A percentile compares a stretch with the other conserved stretches of the same genome.
These are phyloP conservation scores for Ottelia alismoides DNA, from an alignment of 106 monocot genomes.

Conservation along the genomic window DNA sequence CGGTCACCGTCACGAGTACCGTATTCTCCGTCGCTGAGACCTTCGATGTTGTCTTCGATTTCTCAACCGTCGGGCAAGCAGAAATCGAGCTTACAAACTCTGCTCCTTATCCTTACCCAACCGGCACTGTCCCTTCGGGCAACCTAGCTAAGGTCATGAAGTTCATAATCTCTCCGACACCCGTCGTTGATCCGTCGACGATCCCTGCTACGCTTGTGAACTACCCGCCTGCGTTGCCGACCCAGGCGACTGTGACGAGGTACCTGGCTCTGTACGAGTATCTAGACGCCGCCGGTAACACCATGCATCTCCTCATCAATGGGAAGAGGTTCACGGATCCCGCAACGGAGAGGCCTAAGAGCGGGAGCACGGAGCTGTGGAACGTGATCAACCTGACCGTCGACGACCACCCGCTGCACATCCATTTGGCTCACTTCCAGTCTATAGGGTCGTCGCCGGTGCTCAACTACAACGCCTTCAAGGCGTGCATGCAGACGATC, in stretches of 20 bases:
- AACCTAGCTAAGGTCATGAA: slow-evolving; percentile 18
- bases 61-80: neutral
- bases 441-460: neutral
- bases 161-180: neutral
- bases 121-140: slow-evolving; percentile 14
- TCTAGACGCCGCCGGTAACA: neutral
- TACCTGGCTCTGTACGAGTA: slow-evolving; percentile 7
- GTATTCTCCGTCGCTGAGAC: no score
- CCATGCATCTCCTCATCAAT: slow-evolving; percentile 3
- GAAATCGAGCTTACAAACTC: slow-evolving; percentile 18
- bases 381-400: slow-evolving; percentile 9
- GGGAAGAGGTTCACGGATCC: neutral
- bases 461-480: no score
- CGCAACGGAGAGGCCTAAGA: neutral
- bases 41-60: no score
- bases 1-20: no score
- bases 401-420: slow-evolving; percentile 12
- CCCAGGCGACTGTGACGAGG: slow-evolving; percentile 1
- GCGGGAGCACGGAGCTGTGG: slow-evolving; percentile 7
- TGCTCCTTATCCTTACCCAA: slow-evolving; percentile 35
- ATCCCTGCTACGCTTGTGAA: neutral
- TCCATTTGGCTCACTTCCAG: slow-evolving; percentile 7
- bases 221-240: neutral
- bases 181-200: neutral
- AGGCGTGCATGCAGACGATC: no score